Evolutionary conservation across 2,329 filamentous ascomycete genomes (phyloP), one percentile per base, ranked within the genome.

Genomic region (Claviceps digitariae): DNA sequence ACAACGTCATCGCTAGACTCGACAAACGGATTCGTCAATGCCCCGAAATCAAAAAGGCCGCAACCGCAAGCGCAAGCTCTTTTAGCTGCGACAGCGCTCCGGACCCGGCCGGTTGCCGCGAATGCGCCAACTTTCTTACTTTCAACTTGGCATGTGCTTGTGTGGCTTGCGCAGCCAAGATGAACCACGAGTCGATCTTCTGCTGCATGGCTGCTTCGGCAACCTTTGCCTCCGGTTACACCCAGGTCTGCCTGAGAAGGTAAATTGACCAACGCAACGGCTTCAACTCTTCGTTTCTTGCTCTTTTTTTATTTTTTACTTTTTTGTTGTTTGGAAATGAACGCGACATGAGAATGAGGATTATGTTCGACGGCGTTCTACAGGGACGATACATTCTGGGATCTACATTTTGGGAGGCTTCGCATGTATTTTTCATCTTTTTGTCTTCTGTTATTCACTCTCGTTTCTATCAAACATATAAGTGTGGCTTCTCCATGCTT

Each of bases 51-150:
- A 46, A 10, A 25, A 4, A 20, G 1, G 5, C 15, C 20, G 25
- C 25, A 2, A 0, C n/a, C 8, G 9, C 1, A 25, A 3, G 3
- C 13, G 12, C 5, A 4, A n/a, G 12, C 6, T 1, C 5, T 1
- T 46, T 13, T 9, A 46, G 44, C 25, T 48, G 45, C 29, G 9
- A 31, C 10, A 21, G 17, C 29, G 45, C 45, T 3, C 1, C 4
- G 9, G 20, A 31, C 27, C 27, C 27, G 5, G 27, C 34, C 10
- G 2, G 21, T 15, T 48, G 45, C 29, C 8, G 29, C 2, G 6
- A 2, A 0, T 48, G 45, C 10, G 10, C 45, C 45, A 15, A 0
- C n/a, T 2, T 21, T 3, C n/a, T 29, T 20, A 2, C 44, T 1
- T 1, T 20, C 2, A 31, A 20, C 17, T 5, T 46, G 7, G 1